These are phyloP conservation scores for Nicotiana paniculata DNA, from an alignment of 257 asterid species.

Conservation along the genomic window DNA sequence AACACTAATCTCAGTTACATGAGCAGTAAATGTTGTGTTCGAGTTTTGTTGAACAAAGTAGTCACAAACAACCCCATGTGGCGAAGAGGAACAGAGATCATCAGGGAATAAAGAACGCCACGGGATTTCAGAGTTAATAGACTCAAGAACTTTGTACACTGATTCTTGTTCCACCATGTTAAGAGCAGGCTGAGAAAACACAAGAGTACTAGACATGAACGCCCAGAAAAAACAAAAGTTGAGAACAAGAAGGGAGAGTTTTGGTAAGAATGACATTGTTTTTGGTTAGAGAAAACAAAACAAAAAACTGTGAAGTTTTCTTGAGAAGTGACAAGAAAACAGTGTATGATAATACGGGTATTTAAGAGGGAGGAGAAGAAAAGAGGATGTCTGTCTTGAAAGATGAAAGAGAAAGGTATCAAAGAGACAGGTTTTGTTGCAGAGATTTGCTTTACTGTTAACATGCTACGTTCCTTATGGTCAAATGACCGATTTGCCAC, in stretches of 20 bases:
- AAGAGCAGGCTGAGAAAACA: conserved; percentile 51
- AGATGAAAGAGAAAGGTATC: conserved; percentile 28
- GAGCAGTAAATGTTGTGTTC: conserved; percentile 25
- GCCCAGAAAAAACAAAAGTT: neutral
- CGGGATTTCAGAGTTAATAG: conserved; percentile 47
- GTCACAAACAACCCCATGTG: conserved; percentile 87
- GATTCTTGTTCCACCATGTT: conserved; percentile 59
- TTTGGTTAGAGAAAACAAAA: neutral
- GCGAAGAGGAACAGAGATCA: conserved; percentile 73
- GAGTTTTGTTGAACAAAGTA: conserved; percentile 25
- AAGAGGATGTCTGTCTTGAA: conserved; percentile 36
- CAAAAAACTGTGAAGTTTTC: neutral
- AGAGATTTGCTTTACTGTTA: conserved; percentile 43
- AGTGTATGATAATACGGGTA: neutral
- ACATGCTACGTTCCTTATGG: conserved; percentile 15
- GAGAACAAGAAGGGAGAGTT: neutral
- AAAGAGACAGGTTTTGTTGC: conserved; percentile 25
- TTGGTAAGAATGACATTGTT: conserved; percentile 12
- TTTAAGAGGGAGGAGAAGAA: conserved; percentile 7
- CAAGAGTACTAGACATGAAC: conserved; percentile 8
- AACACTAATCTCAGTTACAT: conserved; percentile 62
- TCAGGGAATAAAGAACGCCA: conserved; percentile 78
- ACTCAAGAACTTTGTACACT: conserved; percentile 54
- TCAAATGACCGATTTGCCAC: conserved; percentile 1
- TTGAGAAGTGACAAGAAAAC: conserved; percentile 6